A percentile compares a stretch with the other conserved stretches of the same genome.
Conservation (phyloP, 2,329 filamentous ascomycete genomes). For the Madurella fahalii region DNA sequence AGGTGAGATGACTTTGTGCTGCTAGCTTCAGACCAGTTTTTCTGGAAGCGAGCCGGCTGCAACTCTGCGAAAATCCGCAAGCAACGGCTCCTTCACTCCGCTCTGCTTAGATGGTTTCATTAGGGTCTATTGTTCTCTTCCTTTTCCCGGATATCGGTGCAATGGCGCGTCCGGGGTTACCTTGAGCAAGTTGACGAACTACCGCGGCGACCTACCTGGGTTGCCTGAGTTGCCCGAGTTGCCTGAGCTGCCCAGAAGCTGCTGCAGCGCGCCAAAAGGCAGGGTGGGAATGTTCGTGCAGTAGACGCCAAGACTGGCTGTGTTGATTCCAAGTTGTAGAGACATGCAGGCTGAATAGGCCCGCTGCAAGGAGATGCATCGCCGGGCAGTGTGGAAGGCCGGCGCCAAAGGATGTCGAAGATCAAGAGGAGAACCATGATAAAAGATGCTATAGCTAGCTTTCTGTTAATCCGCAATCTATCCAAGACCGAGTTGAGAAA, state of each 20-base stretch:
- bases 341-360: slow-evolving; percentile 6
- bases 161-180: no score
- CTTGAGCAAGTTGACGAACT: no score
- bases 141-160: no score
- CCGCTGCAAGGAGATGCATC: slow-evolving; percentile 7
- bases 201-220: no score
- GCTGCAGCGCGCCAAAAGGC: no score
- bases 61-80: slow-evolving; percentile 10
- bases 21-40: neutral
- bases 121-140: no score
- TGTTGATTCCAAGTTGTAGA: neutral
- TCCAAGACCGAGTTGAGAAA: slow-evolving; percentile 22
- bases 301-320: neutral
- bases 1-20: slow-evolving; percentile 2
- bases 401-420: no score
- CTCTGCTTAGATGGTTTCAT: no score
- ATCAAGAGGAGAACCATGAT: no score
- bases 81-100: slow-evolving; percentile 11
- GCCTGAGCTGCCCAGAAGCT: neutral
- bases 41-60: slow-evolving; percentile 20
- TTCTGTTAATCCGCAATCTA: slow-evolving; percentile 19
- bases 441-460: no score
- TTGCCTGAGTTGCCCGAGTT: no score
- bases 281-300: neutral
- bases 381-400: neutral